phyloP scores from a whole-genome alignment of 192 early-diverging fungal species.

The Coemansia sp. region DNA sequence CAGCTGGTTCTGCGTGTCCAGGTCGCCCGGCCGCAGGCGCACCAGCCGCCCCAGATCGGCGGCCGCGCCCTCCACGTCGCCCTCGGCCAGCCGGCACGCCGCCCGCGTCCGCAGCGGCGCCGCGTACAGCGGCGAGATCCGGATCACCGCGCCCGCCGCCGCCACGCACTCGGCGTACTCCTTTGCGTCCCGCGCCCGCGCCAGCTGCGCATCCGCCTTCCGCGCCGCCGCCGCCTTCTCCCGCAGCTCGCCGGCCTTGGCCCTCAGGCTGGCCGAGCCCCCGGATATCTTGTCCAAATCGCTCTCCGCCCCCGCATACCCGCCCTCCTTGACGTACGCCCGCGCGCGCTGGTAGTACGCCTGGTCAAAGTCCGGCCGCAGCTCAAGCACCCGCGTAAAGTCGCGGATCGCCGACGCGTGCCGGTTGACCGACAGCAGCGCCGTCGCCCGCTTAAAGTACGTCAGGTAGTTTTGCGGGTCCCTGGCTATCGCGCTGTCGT shows the following conservation, averaged over 20 bases:
- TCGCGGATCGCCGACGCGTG: constrained; percentile 72
- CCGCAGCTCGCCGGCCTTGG: constrained; percentile 24
- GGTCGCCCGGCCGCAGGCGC: constrained; percentile 66
- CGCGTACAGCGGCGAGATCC: constrained; percentile 53
- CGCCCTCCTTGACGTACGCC: constrained; percentile 64
- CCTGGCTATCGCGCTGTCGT: constrained; percentile 52
- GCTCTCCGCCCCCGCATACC: constrained; percentile 55
- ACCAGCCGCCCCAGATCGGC: constrained; percentile 74
- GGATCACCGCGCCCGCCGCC: constrained; percentile 52
- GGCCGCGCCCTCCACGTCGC: constrained; percentile 81
- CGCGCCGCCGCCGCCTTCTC: constrained; percentile 50
- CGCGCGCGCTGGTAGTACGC: constrained; percentile 72
- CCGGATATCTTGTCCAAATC: constrained; percentile 53
- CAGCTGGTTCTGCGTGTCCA: constrained; percentile 59
- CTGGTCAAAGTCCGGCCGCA: constrained; percentile 78
- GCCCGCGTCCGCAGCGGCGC: constrained; percentile 64
- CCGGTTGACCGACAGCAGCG: constrained; percentile 71
- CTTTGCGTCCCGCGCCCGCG: constrained; percentile 33
- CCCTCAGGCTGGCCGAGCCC: constrained; percentile 10
- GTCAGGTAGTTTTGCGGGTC: constrained; percentile 82
- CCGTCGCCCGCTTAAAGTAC: constrained; percentile 84
- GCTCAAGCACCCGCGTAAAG: constrained; percentile 70
- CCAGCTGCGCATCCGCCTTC: constrained; percentile 32
- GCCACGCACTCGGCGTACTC: constrained; percentile 57
- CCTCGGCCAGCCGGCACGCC: constrained; percentile 64